Conservation (phyloP, 192 early-diverging fungal species). For the Chytriomyces hyalinus region DNA sequence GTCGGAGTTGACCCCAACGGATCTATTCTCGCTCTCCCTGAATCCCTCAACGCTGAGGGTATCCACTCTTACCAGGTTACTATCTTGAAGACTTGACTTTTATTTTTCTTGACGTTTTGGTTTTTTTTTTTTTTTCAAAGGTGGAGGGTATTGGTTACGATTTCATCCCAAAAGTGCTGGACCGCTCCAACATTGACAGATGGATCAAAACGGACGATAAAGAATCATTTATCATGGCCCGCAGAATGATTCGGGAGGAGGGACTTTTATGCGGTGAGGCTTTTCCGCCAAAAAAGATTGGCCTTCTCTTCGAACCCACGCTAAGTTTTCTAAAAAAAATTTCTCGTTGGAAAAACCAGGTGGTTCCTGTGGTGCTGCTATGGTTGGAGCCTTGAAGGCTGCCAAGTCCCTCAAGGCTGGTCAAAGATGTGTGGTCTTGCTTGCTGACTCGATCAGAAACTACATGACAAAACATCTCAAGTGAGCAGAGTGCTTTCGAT, state of each 20-base stretch:
- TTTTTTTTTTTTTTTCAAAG: constrained; percentile 18
- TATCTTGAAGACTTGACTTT: background rate
- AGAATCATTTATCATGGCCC: constrained; percentile 93
- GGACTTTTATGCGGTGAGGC: constrained; percentile 84
- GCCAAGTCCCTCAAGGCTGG: constrained; percentile 85
- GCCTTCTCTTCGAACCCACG: background rate
- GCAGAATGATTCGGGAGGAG: constrained; percentile 95
- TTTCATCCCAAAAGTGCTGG: constrained; percentile 93
- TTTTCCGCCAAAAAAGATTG: background rate
- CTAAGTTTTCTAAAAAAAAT: background rate
- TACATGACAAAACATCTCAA: constrained; percentile 99
- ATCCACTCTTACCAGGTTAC: constrained; percentile 69
- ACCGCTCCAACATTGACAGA: constrained; percentile 81
- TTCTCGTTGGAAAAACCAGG: background rate
- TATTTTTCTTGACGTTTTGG: background rate
- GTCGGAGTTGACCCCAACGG: constrained; percentile 95
- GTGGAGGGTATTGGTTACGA: constrained; percentile 99
- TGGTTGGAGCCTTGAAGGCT: constrained; percentile 85
- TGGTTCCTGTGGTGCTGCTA: constrained; percentile 93
- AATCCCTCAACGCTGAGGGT: constrained; percentile 73
- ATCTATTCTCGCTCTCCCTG: constrained; percentile 91
- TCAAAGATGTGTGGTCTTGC: constrained; percentile 90
- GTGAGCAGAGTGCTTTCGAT: constrained; percentile 25
- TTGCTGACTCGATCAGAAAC: constrained; percentile 98
- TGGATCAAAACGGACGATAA: constrained; percentile 99